Evolutionary conservation across 1,284 basidiomycete genomes (phyloP).

Genomic region (Irpex lacteus): DNA sequence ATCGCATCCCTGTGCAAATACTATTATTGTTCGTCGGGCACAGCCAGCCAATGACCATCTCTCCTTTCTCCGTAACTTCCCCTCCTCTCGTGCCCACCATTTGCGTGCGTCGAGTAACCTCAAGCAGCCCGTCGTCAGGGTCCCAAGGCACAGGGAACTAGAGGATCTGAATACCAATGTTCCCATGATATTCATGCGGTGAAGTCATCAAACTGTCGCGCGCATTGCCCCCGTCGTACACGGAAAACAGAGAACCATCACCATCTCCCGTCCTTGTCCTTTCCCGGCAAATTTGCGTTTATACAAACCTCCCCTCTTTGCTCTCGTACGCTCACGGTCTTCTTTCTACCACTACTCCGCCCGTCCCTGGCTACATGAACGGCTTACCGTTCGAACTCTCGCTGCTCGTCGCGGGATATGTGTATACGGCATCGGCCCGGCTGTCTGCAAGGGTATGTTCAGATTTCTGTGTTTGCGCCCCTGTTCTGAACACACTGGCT

Average conservation of each 20-base stretch:
- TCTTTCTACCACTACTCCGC: neutral
- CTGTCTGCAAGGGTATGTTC: neutral
- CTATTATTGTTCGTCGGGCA: neutral
- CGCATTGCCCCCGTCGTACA: neutral
- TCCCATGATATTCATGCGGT: neutral
- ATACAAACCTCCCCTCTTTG: neutral
- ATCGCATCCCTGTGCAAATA: neutral
- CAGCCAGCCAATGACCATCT: neutral
- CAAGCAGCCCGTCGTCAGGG: neutral
- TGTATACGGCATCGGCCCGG: neutral
- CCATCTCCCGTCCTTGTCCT: neutral
- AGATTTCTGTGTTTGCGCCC: neutral
- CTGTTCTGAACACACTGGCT: neutral
- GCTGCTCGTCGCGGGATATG: neutral
- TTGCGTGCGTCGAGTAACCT: neutral
- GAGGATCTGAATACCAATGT: neutral
- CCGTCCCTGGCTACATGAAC: slow-evolving; percentile 3
- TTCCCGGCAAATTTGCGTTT: neutral
- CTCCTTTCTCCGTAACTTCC: no score
- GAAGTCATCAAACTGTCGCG: neutral
- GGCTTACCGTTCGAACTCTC: neutral
- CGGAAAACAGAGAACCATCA: neutral
- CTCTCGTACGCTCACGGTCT: neutral
- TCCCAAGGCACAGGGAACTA: neutral
- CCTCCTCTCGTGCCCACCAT: no score